Percentiles rank a stretch among this genome's conserved stretches.
phyloP scores from a whole-genome alignment of 371 early-diverging fungal species.

The Funneliformis caledonium region DNA sequence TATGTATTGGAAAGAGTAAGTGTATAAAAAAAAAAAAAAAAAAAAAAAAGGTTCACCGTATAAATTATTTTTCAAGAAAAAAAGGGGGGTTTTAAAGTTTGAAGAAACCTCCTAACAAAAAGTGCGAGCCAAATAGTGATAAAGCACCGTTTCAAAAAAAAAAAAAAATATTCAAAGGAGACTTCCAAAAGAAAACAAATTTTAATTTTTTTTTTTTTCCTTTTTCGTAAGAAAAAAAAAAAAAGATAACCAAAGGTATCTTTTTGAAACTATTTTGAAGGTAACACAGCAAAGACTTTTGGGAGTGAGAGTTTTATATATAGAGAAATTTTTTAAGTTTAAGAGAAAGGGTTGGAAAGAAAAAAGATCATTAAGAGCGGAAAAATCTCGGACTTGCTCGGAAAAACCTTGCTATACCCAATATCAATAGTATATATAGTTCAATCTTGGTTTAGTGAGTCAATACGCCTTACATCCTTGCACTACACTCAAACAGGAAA shows the following conservation, averaged over 20 bases:
- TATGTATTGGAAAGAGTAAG: neutral
- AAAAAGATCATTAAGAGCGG: constrained; percentile 19
- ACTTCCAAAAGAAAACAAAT: too few species aligned
- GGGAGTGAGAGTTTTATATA: neutral
- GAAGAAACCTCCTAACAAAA: too few species aligned
- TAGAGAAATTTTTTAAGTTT: neutral
- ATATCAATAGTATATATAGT: neutral
- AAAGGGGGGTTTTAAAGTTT: too few species aligned
- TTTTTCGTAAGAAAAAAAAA: too few species aligned
- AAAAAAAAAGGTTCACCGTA: neutral
- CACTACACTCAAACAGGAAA: neutral
- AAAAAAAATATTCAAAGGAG: too few species aligned
- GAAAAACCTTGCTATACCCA: constrained; percentile 16
- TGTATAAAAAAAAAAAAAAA: neutral
- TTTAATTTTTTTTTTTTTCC: too few species aligned
- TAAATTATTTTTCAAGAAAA: too few species aligned
- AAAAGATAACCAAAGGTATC: too few species aligned
- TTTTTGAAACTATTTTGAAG: neutral
- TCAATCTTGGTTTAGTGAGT: constrained; percentile 15
- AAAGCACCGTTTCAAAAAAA: too few species aligned
- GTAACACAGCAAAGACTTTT: neutral
- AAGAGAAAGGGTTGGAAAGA: neutral
- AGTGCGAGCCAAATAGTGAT: too few species aligned
- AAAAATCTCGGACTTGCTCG: constrained; percentile 35
- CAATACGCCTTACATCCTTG: constrained; percentile 20